These are phyloP conservation scores for Kodamaea derodonti DNA, from an alignment of 1,139 yeast species.

Conservation along the genomic window DNA sequence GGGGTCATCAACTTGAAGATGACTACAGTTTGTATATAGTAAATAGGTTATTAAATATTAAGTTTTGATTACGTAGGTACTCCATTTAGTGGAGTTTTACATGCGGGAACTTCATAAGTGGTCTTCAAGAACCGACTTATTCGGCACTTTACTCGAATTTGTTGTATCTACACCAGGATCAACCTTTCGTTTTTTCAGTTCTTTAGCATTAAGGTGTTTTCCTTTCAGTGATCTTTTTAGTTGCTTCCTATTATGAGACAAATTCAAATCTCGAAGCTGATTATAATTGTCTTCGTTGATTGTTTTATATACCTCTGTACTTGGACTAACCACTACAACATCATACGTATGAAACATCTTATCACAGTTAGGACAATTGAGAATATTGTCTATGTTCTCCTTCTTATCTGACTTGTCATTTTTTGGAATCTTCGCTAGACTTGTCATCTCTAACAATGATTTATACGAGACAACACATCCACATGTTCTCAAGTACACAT, in stretches of 20 bases:
- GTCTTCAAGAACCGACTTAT: too few species aligned
- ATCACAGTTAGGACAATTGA: conserved; percentile 35
- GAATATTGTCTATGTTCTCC: background rate
- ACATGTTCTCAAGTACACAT: conserved; percentile 34
- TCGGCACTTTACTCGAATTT: too few species aligned
- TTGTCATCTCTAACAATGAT: conserved; percentile 7
- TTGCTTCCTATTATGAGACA: conserved; percentile 14
- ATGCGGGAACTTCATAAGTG: too few species aligned
- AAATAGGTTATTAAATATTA: too few species aligned
- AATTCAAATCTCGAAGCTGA: conserved; percentile 21
- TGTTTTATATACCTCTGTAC: conserved; percentile 17
- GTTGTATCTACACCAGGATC: too few species aligned
- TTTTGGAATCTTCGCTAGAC: background rate
- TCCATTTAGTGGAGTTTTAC: too few species aligned
- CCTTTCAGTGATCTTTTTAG: conserved; percentile 5
- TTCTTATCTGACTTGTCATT: too few species aligned
- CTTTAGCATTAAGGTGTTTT: too few species aligned
- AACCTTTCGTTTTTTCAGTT: too few species aligned
- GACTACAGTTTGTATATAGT: too few species aligned
- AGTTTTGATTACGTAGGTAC: too few species aligned
- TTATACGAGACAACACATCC: conserved; percentile 37
- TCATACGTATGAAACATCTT: conserved; percentile 22
- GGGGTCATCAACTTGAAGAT: background rate
- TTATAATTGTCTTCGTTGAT: conserved; percentile 36
- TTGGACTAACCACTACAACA: conserved; percentile 30